phyloP scores from a whole-genome alignment of 208 protist genomes.

The Borovskyia barvae region DNA sequence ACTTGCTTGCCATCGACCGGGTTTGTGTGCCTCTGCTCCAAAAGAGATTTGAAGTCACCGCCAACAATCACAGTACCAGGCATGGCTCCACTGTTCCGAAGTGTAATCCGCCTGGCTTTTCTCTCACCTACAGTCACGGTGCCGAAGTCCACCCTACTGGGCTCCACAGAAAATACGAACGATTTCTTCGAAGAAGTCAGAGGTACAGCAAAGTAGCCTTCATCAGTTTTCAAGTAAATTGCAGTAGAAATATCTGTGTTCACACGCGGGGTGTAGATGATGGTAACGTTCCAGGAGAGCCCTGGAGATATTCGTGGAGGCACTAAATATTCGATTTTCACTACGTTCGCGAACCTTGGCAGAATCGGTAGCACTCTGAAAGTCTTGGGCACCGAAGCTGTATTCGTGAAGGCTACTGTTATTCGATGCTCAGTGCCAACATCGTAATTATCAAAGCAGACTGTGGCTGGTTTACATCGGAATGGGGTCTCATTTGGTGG shows the following conservation, averaged over 20 bases:
- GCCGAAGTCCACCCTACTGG: conserved; percentile 66
- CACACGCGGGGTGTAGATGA: conserved; percentile 64
- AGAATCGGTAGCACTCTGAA: conserved; percentile 81
- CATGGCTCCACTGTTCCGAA: conserved; percentile 74
- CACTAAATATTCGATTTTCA: conserved; percentile 56
- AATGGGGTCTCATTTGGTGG: conserved; percentile 22
- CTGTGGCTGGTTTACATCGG: conserved; percentile 32
- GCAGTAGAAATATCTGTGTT: conserved; percentile 62
- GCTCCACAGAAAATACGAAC: conserved; percentile 36
- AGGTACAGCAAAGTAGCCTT: conserved; percentile 66
- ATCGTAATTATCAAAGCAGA: conserved; percentile 83
- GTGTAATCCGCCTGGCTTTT: conserved; percentile 34
- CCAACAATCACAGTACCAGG: conserved; percentile 49
- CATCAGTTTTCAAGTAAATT: conserved; percentile 57
- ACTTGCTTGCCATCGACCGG: conserved; percentile 21
- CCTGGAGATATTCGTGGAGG: conserved; percentile 81
- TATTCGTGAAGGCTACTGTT: conserved; percentile 77
- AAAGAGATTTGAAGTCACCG: conserved; percentile 58
- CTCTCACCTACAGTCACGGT: conserved; percentile 72
- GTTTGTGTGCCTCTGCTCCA: conserved; percentile 50
- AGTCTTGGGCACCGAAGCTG: conserved; percentile 53
- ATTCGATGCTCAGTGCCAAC: conserved; percentile 60
- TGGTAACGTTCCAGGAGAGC: conserved; percentile 57
- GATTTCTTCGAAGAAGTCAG: conserved; percentile 51
- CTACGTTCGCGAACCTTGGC: conserved; percentile 49